Conservation (phyloP, 2,329 filamentous ascomycete genomes). For the Xylaria sp. region DNA sequence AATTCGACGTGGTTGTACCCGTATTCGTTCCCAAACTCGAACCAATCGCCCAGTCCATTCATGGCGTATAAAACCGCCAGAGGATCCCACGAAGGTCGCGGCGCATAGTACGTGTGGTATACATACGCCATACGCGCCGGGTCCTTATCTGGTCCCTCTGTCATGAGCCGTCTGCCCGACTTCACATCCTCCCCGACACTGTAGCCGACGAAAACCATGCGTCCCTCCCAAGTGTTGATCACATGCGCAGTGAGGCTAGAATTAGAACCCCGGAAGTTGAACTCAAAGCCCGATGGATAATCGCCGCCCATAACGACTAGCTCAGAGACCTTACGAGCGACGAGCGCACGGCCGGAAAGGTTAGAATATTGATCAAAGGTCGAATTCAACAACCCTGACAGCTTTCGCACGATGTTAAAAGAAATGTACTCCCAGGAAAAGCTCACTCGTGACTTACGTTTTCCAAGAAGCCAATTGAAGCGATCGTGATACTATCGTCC, state of each 20-base stretch:
- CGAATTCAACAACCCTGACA: slow-evolving; percentile 59
- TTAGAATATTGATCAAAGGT: slow-evolving; percentile 52
- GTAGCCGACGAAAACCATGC: slow-evolving; percentile 54
- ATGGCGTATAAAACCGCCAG: slow-evolving; percentile 55
- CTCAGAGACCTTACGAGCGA: slow-evolving; percentile 57
- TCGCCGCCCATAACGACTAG: slow-evolving; percentile 63
- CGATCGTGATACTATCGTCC: slow-evolving; percentile 56
- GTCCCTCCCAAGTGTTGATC: slow-evolving; percentile 56
- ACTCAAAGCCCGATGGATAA: slow-evolving; percentile 59
- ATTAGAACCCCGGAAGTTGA: slow-evolving; percentile 59
- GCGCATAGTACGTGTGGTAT: slow-evolving; percentile 52
- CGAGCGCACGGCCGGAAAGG: slow-evolving; percentile 54
- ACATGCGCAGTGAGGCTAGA: slow-evolving; percentile 54
- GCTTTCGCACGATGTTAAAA: slow-evolving; percentile 34
- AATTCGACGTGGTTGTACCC: slow-evolving; percentile 55
- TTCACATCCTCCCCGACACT: slow-evolving; percentile 56
- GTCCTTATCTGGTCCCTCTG: slow-evolving; percentile 45
- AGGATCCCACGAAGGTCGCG: slow-evolving; percentile 55
- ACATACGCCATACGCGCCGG: slow-evolving; percentile 53
- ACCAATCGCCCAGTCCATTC: slow-evolving; percentile 49
- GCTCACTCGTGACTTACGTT: slow-evolving; percentile 46
- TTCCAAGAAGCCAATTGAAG: slow-evolving; percentile 57
- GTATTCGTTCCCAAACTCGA: slow-evolving; percentile 50
- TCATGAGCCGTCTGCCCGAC: slow-evolving; percentile 51
- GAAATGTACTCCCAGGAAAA: slow-evolving; percentile 21